phyloP scores from a whole-genome alignment of 2,329 filamentous ascomycete genomes.

The Pseudogymnoascus sp. region DNA sequence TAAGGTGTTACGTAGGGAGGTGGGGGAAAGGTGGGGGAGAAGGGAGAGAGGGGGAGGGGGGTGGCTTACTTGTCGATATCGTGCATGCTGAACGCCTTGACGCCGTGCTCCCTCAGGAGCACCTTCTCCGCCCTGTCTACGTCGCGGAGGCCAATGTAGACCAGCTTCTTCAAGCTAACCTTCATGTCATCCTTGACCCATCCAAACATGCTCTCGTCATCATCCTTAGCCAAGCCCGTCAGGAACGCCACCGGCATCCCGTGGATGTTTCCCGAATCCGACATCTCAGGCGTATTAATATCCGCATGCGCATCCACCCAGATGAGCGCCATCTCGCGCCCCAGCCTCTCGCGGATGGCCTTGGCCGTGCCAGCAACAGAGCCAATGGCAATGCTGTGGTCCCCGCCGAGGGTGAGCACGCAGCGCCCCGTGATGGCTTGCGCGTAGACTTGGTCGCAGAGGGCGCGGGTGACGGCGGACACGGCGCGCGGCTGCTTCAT shows the following conservation, averaged over 20 bases:
- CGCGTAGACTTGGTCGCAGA: constrained; percentile 77
- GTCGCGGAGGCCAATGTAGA: constrained; percentile 93
- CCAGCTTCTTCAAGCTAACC: constrained; percentile 70
- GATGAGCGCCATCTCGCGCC: constrained; percentile 82
- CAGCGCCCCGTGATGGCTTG: constrained; percentile 77
- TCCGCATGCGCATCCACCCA: constrained; percentile 98
- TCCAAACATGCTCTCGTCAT: constrained; percentile 58
- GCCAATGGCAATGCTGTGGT: constrained; percentile 94
- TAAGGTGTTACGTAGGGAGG: no score
- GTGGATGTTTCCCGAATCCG: constrained; percentile 86
- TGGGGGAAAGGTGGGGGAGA: constrained; percentile 26
- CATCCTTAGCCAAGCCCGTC: constrained; percentile 70
- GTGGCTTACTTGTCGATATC: constrained; percentile 73
- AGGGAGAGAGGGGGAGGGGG: neutral
- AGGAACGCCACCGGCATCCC: constrained; percentile 95
- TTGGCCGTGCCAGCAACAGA: constrained; percentile 81
- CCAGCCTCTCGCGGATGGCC: constrained; percentile 75
- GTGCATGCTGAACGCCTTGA: constrained; percentile 98
- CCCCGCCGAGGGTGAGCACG: constrained; percentile 87
- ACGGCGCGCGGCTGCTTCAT: constrained; percentile 94
- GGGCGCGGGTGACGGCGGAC: constrained; percentile 71
- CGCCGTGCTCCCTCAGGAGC: constrained; percentile 76
- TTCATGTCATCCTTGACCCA: constrained; percentile 72
- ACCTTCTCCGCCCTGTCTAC: constrained; percentile 92
- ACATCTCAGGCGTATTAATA: constrained; percentile 92